Conservation (phyloP, 345 rosid genomes). For the Theobroma cacao region DNA sequence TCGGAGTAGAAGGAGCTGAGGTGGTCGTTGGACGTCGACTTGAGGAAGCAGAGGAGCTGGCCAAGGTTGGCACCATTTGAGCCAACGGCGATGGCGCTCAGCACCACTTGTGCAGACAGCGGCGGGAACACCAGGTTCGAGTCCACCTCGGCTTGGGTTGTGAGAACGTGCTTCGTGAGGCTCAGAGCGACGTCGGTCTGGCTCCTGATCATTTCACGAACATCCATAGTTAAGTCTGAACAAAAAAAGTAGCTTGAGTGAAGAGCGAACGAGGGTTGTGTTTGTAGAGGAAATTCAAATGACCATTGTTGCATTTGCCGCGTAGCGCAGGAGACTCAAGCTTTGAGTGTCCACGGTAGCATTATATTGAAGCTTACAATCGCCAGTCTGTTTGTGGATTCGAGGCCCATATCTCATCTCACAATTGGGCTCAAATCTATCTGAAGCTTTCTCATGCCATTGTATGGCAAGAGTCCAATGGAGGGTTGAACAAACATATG, state of each 20-base stretch:
- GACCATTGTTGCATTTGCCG: too few relatives aligned
- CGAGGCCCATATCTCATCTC: too few relatives aligned
- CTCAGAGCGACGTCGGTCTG: slow-evolving; percentile 54
- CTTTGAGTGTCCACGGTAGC: too few relatives aligned
- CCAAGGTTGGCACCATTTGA: slow-evolving; percentile 55
- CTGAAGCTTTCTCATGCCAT: too few relatives aligned
- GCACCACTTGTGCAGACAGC: slow-evolving; percentile 58
- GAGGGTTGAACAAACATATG: too few relatives aligned
- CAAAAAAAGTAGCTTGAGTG: background rate
- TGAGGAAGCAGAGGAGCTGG: slow-evolving; percentile 74
- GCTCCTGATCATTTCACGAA: slow-evolving; percentile 38
- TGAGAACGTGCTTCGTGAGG: slow-evolving; percentile 43
- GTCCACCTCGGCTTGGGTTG: slow-evolving; percentile 38
- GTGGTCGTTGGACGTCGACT: slow-evolving; percentile 46
- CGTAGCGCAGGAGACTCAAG: too few relatives aligned
- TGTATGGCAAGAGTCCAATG: too few relatives aligned
- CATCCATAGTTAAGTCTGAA: slow-evolving; percentile 38
- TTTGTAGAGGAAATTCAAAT: too few relatives aligned
- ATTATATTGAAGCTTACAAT: too few relatives aligned
- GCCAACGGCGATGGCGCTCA: slow-evolving; percentile 64
- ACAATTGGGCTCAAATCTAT: too few relatives aligned
- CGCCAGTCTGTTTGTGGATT: too few relatives aligned
- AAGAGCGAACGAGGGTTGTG: too few relatives aligned
- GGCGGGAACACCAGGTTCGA: slow-evolving; percentile 73
- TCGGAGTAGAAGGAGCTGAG: slow-evolving; percentile 53